A percentile compares a stretch with the other conserved stretches of the same genome.
These are phyloP conservation scores for Trametopsis cervina DNA, from an alignment of 768 basidiomycete species.

Conservation along the genomic window DNA sequence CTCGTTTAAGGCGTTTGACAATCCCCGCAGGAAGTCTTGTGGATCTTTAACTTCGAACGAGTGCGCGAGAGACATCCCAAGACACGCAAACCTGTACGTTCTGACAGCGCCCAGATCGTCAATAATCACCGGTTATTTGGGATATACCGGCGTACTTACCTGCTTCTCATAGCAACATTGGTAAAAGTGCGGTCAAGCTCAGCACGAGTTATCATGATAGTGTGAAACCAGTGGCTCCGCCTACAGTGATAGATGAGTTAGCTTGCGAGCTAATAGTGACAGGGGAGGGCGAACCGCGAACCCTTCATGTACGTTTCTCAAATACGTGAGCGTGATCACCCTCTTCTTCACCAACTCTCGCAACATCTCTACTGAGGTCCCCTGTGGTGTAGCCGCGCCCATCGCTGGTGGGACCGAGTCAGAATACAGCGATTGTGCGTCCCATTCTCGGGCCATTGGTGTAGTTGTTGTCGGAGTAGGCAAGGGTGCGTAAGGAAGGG, in stretches of 20 bases:
- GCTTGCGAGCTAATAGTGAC: background rate
- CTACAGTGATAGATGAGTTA: constrained; percentile 30
- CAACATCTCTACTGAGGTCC: constrained; percentile 72
- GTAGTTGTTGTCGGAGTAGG: constrained; percentile 22
- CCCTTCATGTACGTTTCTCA: constrained; percentile 85
- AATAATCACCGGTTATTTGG: background rate
- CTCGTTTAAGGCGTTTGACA: constrained; percentile 66
- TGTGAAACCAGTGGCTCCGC: constrained; percentile 84
- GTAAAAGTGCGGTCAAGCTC: constrained; percentile 75
- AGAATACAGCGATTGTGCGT: constrained; percentile 58
- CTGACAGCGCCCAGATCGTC: constrained; percentile 30
- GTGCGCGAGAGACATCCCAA: constrained; percentile 81
- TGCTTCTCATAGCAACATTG: constrained; percentile 70
- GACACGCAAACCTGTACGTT: constrained; percentile 74
- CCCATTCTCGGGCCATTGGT: constrained; percentile 53
- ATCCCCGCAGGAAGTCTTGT: constrained; percentile 69
- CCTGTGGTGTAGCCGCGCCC: constrained; percentile 30
- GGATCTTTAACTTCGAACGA: constrained; percentile 78
- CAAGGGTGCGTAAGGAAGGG: constrained; percentile 26
- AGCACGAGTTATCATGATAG: constrained; percentile 65
- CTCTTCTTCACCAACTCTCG: constrained; percentile 78
- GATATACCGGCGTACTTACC: constrained; percentile 35
- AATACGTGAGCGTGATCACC: constrained; percentile 77
- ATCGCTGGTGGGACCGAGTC: constrained; percentile 27
- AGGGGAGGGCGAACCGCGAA: constrained; percentile 29